Evolutionary conservation across 2,329 filamentous ascomycete species (phyloP), one percentile per base, ranked within the genome.

Genomic region (Triangularia verruculosa): DNA sequence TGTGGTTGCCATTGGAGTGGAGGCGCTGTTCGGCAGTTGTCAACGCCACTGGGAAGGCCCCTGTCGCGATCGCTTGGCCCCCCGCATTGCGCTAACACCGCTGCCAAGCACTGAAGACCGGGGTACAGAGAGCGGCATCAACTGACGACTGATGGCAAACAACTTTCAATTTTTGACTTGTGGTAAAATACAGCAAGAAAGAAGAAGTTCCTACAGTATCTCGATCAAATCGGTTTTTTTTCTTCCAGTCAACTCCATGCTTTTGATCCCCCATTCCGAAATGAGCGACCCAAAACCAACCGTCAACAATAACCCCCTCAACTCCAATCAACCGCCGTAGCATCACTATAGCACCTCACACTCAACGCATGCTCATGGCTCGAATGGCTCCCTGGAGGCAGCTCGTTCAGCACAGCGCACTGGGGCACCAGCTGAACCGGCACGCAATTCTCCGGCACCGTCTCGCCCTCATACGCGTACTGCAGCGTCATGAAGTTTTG

Each of bases 391-490:
- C 74, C 76, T 43, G 70, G 69, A 0, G 78, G 75, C 22, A 80
- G 64, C 13, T 72, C 71, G 12, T 75, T 69, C 43, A 82, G 68
- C 61, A 67, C 55, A 0, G 76, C 74, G 57, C 81, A 83, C 70
- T 80, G 72, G 8, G 81, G 77, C 15, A 83, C 66, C 56, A 84
- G 70, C 8, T 70, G 73, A 43, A 84, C 72, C 7, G 76, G 72
- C 1, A 74, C 78, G 64, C 82, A 84, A 2, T 72, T 75, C 51
- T 74, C 70, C 2, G 79, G 78, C 1, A 78, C 67, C 4, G 68
- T 66, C 20, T 25, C 12, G 52, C 24, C 61, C 54, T 66, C 67
- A 64, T 75, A 74, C 24, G 74, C 72, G 52, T 77, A 78, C 66
- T 78, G 76, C 61, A 82, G 72, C 25, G 77, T 71, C 60, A 77